Conservation (phyloP, 306 rosid species). For the Citrullus mucosospermus region DNA sequence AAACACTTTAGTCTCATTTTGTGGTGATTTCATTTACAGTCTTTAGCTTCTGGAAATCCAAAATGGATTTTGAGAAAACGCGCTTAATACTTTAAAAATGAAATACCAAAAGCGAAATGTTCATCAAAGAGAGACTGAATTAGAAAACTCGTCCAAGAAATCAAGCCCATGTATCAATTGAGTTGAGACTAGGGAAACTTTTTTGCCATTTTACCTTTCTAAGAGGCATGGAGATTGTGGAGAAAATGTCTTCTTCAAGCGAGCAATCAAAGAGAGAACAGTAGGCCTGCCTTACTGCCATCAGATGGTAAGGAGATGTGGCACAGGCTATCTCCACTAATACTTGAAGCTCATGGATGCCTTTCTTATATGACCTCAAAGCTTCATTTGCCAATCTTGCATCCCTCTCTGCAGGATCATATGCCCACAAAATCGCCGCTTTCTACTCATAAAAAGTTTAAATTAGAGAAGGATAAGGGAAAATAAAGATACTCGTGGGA, state of each 20-base stretch:
- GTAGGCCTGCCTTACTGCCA: constrained; percentile 72
- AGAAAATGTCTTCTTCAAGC: constrained; percentile 72
- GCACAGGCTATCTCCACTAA: constrained; percentile 82
- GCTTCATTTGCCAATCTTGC: constrained; percentile 54
- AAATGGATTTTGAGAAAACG: no score
- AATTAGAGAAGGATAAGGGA: not conserved
- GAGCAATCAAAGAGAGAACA: constrained; percentile 58
- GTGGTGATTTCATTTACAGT: not conserved
- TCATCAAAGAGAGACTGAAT: not conserved
- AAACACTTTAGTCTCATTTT: not conserved
- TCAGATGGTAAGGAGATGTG: constrained; percentile 71
- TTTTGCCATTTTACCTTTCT: constrained; percentile 40
- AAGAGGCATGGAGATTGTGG: constrained; percentile 42
- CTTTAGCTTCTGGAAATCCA: not conserved
- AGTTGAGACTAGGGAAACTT: not conserved
- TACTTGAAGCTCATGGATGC: constrained; percentile 37
- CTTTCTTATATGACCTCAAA: constrained; percentile 30
- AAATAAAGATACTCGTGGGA: not conserved
- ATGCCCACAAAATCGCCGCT: constrained; percentile 61
- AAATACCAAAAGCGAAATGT: not conserved
- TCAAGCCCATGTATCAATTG: not conserved
- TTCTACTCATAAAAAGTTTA: constrained; percentile 30
- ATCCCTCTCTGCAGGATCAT: constrained; percentile 76
- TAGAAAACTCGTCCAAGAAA: not conserved
- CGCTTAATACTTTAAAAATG: no score